A percentile compares a stretch with the other conserved stretches of the same genome.
Conservation (phyloP, 73 alveolate species). For the Paramecium caudatum region DNA sequence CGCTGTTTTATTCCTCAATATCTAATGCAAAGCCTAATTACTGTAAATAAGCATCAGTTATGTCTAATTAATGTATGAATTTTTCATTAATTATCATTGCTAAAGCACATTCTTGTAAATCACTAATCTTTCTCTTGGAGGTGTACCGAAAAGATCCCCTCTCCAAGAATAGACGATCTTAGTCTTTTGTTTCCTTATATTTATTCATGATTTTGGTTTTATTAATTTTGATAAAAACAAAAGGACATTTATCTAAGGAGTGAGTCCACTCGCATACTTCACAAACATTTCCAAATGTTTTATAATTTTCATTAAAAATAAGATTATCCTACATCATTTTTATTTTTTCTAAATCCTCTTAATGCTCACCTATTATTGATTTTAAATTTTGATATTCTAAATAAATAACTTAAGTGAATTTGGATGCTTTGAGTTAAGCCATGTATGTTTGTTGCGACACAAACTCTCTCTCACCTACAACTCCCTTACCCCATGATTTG, state of each 20-base stretch:
- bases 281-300: conserved; percentile 60
- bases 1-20: not conserved
- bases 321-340: conserved; percentile 42
- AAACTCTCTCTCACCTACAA: conserved; percentile 59
- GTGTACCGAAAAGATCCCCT: not conserved
- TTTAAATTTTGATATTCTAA: not conserved
- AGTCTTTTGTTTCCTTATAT: conserved; percentile 1
- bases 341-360: conserved; percentile 41
- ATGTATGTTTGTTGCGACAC: not conserved
- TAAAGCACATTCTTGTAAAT: conserved; percentile 55
- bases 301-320: conserved; percentile 49
- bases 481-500: conserved; percentile 32
- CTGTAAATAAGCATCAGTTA: conserved; percentile 38
- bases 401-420: conserved; percentile 19
- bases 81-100: conserved; percentile 54
- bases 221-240: conserved; percentile 37
- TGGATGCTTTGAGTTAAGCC: not conserved
- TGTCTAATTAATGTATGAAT: not conserved
- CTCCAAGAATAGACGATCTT: not conserved
- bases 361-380: not conserved
- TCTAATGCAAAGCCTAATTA: conserved; percentile 45
- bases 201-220: conserved; percentile 31
- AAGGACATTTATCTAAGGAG: conserved; percentile 50
- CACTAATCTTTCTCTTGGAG: not conserved
- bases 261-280: conserved; percentile 65